These are phyloP conservation scores for Lactifluus hygrophoroides DNA, from an alignment of 768 basidiomycete species.

Conservation along the genomic window DNA sequence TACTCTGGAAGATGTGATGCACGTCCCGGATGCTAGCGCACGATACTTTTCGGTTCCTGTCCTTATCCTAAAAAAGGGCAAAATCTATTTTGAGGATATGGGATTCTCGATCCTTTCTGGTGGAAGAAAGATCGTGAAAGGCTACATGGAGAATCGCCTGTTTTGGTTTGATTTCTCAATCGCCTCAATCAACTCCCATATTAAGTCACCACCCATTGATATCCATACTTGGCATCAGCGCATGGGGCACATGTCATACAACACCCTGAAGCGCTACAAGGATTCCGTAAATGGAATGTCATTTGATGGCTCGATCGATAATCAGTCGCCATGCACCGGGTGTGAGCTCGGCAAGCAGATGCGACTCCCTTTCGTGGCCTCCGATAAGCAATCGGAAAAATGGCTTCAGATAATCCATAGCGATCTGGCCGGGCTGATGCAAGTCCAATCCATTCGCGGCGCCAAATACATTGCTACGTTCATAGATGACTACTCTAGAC, in stretches of 20 bases:
- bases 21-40: neutral
- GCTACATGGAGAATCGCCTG: neutral
- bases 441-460: neutral
- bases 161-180: neutral
- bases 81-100: neutral
- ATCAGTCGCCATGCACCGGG: neutral
- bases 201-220: accelerated
- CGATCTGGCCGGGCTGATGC: neutral
- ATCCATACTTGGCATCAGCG: neutral
- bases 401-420: neutral
- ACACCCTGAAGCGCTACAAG: neutral
- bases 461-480: neutral
- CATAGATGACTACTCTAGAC: neutral
- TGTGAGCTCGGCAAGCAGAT: neutral
- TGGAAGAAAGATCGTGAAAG: neutral
- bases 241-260: neutral
- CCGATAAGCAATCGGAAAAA: neutral
- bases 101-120: neutral
- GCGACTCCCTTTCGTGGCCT: neutral
- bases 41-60: neutral
- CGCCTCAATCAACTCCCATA: neutral
- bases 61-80: neutral
- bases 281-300: neutral
- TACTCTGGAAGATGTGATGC: neutral
- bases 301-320: neutral